Base-by-base conservation (phyloP, 2,329 filamentous ascomycete species). In the Penicillium capsulatum region DNA sequence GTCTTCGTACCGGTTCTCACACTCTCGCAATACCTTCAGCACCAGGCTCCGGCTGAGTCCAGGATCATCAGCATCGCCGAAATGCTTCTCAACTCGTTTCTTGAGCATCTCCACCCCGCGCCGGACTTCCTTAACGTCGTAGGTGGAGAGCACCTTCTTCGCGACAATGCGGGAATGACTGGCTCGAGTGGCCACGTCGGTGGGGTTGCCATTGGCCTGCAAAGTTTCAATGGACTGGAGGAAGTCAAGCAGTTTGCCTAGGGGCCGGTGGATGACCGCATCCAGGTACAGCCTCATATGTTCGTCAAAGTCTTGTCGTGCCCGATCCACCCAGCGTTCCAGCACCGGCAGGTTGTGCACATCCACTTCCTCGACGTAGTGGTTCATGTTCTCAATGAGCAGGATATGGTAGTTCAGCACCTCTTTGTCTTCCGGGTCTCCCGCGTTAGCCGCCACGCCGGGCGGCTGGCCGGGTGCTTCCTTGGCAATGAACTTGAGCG, bases 341-440 rank as follows among this genome's bases (percentile, higher is more conserved):
- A 97, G 75, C 1, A 94, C 80, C 6, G 84, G 77, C 47, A 92
- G 80, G 26, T 78, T 76, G 13, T 80, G 77, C 11, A 83, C 70
- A 51, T 94, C 87, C 7, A 94, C 84, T 64, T 96, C 90, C 61
- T 97, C 90, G 8, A 92, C 73, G 67, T 94, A 97, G 66, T 95
- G 89, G 60, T 96, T 94, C 89, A 96, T 96, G 65, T 98, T 98
- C 66, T 98, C 91, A 53, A 98, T 97, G 38, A 97, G 76, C 22
- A 97, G 76, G 56, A 98, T 95, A 65, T 97, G 90, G 68, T 94
- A 95, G 68, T 97, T 97, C 45, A 98, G 77, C 4, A 89, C 87
- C 64, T 96, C 90, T 68, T 98, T 97, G 61, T 97, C 92, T 63
- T 97, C 92, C 1, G 79, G 77, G 54, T 86, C 83, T n/a, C 72